Evolutionary conservation across 352 stramenopile genomes (phyloP), one percentile per base, ranked within the genome.

Genomic region (Pythium biforme): DNA sequence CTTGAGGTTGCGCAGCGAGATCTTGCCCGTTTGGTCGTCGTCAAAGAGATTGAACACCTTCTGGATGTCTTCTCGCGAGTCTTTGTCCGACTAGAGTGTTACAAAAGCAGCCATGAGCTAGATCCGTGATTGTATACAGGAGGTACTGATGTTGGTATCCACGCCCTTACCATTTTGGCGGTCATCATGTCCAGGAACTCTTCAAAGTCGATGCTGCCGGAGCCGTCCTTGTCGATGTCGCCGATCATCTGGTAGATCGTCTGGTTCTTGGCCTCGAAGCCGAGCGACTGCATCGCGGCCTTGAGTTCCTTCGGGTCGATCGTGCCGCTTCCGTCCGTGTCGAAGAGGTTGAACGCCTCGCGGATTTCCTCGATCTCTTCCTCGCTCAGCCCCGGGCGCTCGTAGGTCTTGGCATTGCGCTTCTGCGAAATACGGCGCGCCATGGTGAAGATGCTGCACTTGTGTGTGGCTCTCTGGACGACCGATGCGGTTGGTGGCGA

Each of bases 121-220:
- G n/a, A n/a, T n/a, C n/a, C n/a, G n/a, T n/a, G n/a, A n/a, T n/a
- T n/a, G n/a, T n/a, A n/a, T n/a, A n/a, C n/a, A n/a, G n/a, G n/a
- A n/a, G n/a, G n/a, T n/a, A n/a, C n/a, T n/a, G n/a, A n/a, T n/a
- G n/a, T n/a, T n/a, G n/a, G n/a, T n/a, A n/a, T n/a, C n/a, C n/a
- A n/a, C n/a, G n/a, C n/a, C 2, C 37, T 15, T n/a, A 88, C 86
- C 88, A 98, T 98, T 76, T 98, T 98, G 33, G 88, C 89, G 11
- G 86, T 98, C 88, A 98, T 98, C 90, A 98, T 98, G 68, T 98
- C 90, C 26, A 99, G 76, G 72, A 99, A 99, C 75, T 98, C 94
- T 48, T 97, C 80, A 79, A 98, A 99, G 75, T 98, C 90, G 68
- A 99, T 98, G 46, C 81, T 98, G 26, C 96, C 96, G 9, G 79